phyloP scores from a whole-genome alignment of 148 eudicot genomes.

The Vaccinium darrowii region DNA sequence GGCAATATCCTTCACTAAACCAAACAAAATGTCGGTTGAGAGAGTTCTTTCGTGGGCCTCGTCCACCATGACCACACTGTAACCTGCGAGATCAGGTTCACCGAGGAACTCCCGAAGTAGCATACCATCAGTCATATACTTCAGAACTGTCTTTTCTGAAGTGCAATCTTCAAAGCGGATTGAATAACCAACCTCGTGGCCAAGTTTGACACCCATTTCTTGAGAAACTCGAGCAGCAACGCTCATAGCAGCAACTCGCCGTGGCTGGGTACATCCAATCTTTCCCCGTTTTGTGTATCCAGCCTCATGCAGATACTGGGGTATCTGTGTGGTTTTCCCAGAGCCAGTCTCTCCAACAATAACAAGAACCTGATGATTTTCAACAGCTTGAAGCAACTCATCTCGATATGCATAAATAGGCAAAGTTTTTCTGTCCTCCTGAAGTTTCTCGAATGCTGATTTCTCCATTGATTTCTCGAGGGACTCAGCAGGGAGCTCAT shows the following conservation, averaged over 20 bases:
- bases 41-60: slow-evolving; percentile 81
- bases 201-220: slow-evolving; percentile 79
- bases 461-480: slow-evolving; percentile 48
- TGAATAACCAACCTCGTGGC: slow-evolving; percentile 85
- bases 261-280: slow-evolving; percentile 91
- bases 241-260: slow-evolving; percentile 92
- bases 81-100: slow-evolving; percentile 69
- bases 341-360: slow-evolving; percentile 86
- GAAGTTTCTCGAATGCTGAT: slow-evolving; percentile 61
- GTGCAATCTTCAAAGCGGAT: slow-evolving; percentile 78
- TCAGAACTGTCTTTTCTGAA: slow-evolving; percentile 63
- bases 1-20: slow-evolving; percentile 75
- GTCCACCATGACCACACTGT: slow-evolving; percentile 78
- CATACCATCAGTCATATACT: slow-evolving; percentile 86
- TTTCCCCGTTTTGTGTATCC: slow-evolving; percentile 66
- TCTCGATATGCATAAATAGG: slow-evolving; percentile 64
- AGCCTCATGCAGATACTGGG: slow-evolving; percentile 76
- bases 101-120: slow-evolving; percentile 66
- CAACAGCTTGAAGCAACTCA: slow-evolving; percentile 50
- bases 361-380: slow-evolving; percentile 72
- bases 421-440: slow-evolving; percentile 61
- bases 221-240: slow-evolving; percentile 80
- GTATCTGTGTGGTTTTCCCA: slow-evolving; percentile 83
- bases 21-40: slow-evolving; percentile 68
- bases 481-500: slow-evolving; percentile 36